phyloP scores from a whole-genome alignment of 768 basidiomycete genomes.

The Ramaria sp. region DNA sequence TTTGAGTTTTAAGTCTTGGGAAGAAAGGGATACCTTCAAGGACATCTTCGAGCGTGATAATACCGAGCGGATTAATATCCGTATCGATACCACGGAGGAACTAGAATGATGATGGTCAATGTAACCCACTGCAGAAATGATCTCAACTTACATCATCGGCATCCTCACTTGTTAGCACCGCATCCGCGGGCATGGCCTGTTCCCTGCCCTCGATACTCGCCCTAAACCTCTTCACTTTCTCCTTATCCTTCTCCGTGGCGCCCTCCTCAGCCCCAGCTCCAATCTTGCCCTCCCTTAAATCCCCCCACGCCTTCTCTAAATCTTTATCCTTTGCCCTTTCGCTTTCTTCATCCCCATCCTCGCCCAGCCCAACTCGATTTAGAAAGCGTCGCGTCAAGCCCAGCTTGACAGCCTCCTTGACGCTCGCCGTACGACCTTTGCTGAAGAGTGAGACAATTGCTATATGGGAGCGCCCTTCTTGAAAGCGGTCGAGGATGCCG shows the following conservation, averaged over 20 bases:
- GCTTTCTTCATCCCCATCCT: conserved; percentile 24
- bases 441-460: conserved; percentile 79
- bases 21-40: conserved; percentile 56
- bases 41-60: conserved; percentile 90
- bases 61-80: conserved; percentile 75
- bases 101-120: conserved; percentile 21
- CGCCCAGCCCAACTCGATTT: conserved; percentile 61
- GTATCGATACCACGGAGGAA: conserved; percentile 79
- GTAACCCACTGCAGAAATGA: background rate
- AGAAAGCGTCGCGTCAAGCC: conserved; percentile 72
- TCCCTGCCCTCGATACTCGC: conserved; percentile 38
- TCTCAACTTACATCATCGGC: conserved; percentile 52
- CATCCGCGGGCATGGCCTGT: conserved; percentile 85
- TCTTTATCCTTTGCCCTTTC: background rate
- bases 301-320: conserved; percentile 6
- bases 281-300: conserved; percentile 8
- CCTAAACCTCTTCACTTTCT: conserved; percentile 20
- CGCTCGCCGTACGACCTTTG: conserved; percentile 21
- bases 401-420: conserved; percentile 76
- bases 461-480: conserved; percentile 87
- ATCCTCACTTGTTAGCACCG: conserved; percentile 62
- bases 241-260: conserved; percentile 8
- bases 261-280: conserved; percentile 17
- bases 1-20: background rate
- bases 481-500: conserved; percentile 79